These are phyloP conservation scores for Mortierella sp. DNA, from an alignment of 371 early-diverging fungal species.

Conservation along the genomic window DNA sequence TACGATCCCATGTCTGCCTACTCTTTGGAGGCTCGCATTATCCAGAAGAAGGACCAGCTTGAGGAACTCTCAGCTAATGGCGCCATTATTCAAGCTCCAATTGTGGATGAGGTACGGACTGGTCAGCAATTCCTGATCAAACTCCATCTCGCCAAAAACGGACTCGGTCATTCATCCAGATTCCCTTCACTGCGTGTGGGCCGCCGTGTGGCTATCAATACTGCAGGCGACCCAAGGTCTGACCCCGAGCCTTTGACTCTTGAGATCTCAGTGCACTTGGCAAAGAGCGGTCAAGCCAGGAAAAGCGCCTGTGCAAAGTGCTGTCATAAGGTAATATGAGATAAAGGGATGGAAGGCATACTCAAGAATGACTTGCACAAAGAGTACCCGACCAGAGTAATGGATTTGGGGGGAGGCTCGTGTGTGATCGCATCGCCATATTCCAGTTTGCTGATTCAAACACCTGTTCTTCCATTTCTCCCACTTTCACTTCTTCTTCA, in stretches of 20 bases:
- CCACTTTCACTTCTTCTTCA: too few relatives aligned
- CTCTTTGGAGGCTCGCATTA: constrained; percentile 37
- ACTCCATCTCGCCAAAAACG: constrained; percentile 24
- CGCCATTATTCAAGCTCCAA: constrained; percentile 10
- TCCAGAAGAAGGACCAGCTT: constrained; percentile 53
- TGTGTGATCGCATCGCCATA: neutral
- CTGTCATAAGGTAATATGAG: constrained; percentile 44
- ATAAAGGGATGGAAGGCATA: neutral
- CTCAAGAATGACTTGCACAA: neutral
- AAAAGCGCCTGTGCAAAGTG: constrained; percentile 55
- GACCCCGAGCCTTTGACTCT: constrained; percentile 39
- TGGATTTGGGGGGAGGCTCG: too few relatives aligned
- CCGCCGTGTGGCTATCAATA: constrained; percentile 50
- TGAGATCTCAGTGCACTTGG: constrained; percentile 45
- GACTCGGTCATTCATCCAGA: neutral
- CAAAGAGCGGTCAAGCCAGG: constrained; percentile 42
- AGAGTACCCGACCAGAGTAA: too few relatives aligned
- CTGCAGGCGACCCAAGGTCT: constrained; percentile 38
- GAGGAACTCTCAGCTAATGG: constrained; percentile 44
- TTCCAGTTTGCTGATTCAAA: neutral
- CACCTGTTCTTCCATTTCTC: neutral
- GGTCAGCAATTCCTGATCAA: constrained; percentile 56
- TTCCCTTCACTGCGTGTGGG: constrained; percentile 40
- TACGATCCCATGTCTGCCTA: constrained; percentile 24
- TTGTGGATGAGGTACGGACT: constrained; percentile 49